These are phyloP conservation scores for Colletotrichum gigasporum DNA, from an alignment of 2,329 filamentous ascomycete species.

Conservation along the genomic window DNA sequence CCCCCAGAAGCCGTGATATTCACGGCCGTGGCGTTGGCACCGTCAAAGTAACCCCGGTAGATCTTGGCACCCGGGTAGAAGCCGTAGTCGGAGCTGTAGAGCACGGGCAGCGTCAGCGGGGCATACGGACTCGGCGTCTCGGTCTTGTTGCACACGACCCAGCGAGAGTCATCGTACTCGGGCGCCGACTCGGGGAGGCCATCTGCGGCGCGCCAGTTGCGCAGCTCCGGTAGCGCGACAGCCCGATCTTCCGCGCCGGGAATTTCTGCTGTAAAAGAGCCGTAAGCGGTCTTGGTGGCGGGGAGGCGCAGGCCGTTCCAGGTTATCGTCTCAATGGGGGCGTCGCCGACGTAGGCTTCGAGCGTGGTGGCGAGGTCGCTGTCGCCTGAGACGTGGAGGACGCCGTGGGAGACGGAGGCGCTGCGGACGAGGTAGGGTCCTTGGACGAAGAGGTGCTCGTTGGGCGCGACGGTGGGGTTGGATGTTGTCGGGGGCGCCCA, in stretches of 20 bases:
- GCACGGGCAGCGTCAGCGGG: slow-evolving; percentile 68
- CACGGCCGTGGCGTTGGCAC: slow-evolving; percentile 69
- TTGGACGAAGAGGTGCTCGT: slow-evolving; percentile 66
- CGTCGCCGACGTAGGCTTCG: slow-evolving; percentile 53
- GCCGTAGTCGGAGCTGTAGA: slow-evolving; percentile 80
- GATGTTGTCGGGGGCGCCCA: slow-evolving; percentile 65
- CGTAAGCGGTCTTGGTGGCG: slow-evolving; percentile 49
- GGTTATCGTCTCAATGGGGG: slow-evolving; percentile 73
- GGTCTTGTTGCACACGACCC: slow-evolving; percentile 68
- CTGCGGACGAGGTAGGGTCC: slow-evolving; percentile 72
- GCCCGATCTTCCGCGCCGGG: slow-evolving; percentile 50
- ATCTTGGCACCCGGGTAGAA: slow-evolving; percentile 75
- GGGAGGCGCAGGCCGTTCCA: slow-evolving; percentile 51
- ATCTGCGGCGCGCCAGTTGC: slow-evolving; percentile 75
- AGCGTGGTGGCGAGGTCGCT: slow-evolving; percentile 74
- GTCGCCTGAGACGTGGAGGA: slow-evolving; percentile 73
- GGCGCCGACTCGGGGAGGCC: slow-evolving; percentile 73
- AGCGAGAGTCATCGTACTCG: slow-evolving; percentile 74
- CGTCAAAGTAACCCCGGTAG: slow-evolving; percentile 76
- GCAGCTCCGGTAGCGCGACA: slow-evolving; percentile 65
- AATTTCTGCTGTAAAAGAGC: slow-evolving; percentile 59
- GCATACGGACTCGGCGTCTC: slow-evolving; percentile 68
- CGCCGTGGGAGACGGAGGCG: slow-evolving; percentile 62
- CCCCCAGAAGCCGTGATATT: slow-evolving; percentile 72
- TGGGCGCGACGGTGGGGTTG: slow-evolving; percentile 44